Percentiles rank a stretch among this genome's conserved stretches.
Conservation (phyloP, 306 rosid species). For the Herpetospermum pedunculosum region DNA sequence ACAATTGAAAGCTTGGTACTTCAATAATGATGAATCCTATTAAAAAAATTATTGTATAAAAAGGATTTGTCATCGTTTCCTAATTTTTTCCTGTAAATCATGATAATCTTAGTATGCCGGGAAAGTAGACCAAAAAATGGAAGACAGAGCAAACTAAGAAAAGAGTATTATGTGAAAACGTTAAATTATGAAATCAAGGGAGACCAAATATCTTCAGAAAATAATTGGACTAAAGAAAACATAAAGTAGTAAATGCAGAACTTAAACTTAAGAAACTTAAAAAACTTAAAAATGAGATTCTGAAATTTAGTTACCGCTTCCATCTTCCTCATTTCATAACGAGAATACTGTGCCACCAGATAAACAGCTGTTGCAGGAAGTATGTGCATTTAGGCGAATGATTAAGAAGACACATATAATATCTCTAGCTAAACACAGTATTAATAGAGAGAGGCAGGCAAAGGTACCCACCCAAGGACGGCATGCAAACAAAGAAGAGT, state of each 20-base stretch:
- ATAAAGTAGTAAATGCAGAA: not conserved
- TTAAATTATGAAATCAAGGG: not conserved
- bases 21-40: not conserved
- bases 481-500: slow-evolving; percentile 70
- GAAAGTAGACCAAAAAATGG: not conserved
- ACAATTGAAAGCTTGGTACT: not conserved
- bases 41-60: not conserved
- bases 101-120: not conserved
- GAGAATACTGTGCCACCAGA: slow-evolving; percentile 88
- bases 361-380: slow-evolving; percentile 55
- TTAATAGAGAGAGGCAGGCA: not conserved
- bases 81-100: not conserved
- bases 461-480: slow-evolving; percentile 79
- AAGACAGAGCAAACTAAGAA: not conserved
- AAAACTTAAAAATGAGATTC: not conserved
- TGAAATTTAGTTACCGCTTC: slow-evolving; percentile 40
- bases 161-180: not conserved
- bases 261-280: not conserved
- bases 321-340: slow-evolving; percentile 68
- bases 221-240: not conserved
- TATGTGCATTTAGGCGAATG: slow-evolving; percentile 9
- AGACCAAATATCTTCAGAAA: not conserved
- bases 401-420: slow-evolving; percentile 8
- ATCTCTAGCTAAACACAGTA: not conserved
- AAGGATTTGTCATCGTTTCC: not conserved